Base-by-base conservation (phyloP, 805 yeast genomes). In the Grigorovia yakushimaensis region DNA sequence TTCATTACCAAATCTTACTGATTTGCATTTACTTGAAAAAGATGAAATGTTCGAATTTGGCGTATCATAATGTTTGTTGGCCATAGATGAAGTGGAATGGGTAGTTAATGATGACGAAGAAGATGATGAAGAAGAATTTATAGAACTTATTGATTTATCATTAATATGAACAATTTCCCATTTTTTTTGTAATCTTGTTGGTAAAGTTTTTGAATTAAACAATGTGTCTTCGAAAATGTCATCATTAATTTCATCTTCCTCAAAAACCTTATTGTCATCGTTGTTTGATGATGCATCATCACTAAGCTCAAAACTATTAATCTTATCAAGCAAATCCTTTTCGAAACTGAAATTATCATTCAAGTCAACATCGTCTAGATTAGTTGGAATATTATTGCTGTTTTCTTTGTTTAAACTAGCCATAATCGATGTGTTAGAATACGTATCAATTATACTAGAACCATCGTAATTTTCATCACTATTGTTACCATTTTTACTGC, bases 1-100 rank as follows among this genome's bases (percentile, higher is more conserved):
- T 33, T 54, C 59, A 17, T 52, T 46, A 13, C 60, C 52, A 43
- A 64, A 64, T 42, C 59, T 54, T 20, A 60, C 55, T 23, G 50
- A 37, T 45, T 56, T 54, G 18, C 27, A 24, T 2, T 20, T 21
- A 18, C 39, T 39, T 15, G 36, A 13, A 4, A 41, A 27, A 30
- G 35, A 33, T 20, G 44, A 42, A 21, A 42, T 33, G n/a, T 30
- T 40, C 8, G 48, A 42, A 19, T 30, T 30, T 9, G 18, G 30
- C 15, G 30, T n/a, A 33, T 11, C 36, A 33, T 20, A 19, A 33
- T 33, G n/a, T 33, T 33, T 33, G 17, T 33, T n/a, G 9, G 46
- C 23, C 22, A 39, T 23, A 8, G 47, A 44, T 18, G 45, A 36
- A 5, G 38, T 23, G 8, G 41, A 41, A 24, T 19, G 4, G 18